Evolutionary conservation across 495 filamentous ascomycete species (phyloP).

Genomic region (Aspergillus campestris): DNA sequence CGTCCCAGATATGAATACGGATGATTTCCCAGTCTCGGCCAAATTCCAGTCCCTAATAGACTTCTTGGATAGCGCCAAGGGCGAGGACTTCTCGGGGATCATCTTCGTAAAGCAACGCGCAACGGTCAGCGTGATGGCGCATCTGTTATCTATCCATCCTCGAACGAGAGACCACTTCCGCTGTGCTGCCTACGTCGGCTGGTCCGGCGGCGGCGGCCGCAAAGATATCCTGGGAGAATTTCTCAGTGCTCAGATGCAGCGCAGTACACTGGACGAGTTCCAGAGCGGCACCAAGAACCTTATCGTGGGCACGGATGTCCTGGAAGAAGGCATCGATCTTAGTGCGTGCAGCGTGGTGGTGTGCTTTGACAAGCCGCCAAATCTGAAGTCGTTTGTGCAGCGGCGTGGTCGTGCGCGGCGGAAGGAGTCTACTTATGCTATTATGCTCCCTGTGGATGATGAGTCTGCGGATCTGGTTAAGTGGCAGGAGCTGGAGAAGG

Average conservation of each 20-base stretch:
- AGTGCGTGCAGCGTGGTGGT: constrained; percentile 78
- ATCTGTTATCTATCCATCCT: constrained; percentile 57
- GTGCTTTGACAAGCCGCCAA: constrained; percentile 70
- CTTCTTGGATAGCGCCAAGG: constrained; percentile 38
- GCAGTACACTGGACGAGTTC: constrained; percentile 59
- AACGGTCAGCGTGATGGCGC: constrained; percentile 56
- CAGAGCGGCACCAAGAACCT: constrained; percentile 62
- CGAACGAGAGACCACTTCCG: constrained; percentile 49
- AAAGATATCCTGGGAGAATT: constrained; percentile 55
- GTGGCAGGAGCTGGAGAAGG: constrained; percentile 58
- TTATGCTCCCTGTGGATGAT: constrained; percentile 47
- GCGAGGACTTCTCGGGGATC: constrained; percentile 53
- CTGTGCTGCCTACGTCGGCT: constrained; percentile 59
- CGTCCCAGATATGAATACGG: constrained; percentile 11
- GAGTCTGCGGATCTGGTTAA: constrained; percentile 25
- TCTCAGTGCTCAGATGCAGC: constrained; percentile 43
- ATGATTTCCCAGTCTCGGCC: constrained; percentile 28
- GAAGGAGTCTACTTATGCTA: constrained; percentile 57
- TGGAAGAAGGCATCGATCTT: constrained; percentile 91
- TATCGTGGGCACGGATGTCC: constrained; percentile 71
- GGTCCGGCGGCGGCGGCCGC: constrained; percentile 40
- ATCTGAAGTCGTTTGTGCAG: constrained; percentile 83
- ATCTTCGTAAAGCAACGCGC: constrained; percentile 72
- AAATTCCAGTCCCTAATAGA: constrained; percentile 50
- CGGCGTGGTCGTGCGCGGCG: constrained; percentile 76